A percentile compares a stretch with the other conserved stretches of the same genome.
These are phyloP conservation scores for Rhexocercosporidium sp. DNA, from an alignment of 2,329 filamentous ascomycete genomes.

Conservation along the genomic window DNA sequence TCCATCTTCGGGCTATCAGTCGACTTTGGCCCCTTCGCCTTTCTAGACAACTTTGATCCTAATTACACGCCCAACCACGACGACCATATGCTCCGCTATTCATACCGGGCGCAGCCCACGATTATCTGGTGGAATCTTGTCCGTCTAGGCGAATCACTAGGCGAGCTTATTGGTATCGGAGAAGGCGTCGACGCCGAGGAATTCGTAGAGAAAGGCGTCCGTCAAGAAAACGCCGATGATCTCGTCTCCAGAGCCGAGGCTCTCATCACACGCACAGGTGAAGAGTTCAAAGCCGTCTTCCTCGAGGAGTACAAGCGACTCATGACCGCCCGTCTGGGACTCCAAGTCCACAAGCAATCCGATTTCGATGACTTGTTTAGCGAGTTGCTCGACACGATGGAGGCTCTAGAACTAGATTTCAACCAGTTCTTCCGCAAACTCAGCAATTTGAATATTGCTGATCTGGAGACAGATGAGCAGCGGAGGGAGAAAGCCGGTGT, in stretches of 20 bases:
- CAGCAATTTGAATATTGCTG: slow-evolving; percentile 63
- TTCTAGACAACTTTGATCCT: slow-evolving; percentile 96
- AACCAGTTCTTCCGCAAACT: slow-evolving; percentile 91
- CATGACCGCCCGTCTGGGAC: slow-evolving; percentile 80
- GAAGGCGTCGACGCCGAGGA: slow-evolving; percentile 69
- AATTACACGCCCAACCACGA: slow-evolving; percentile 97
- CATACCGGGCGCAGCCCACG: slow-evolving; percentile 91
- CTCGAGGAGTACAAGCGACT: slow-evolving; percentile 85
- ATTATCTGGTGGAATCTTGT: slow-evolving; percentile 99
- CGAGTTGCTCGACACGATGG: slow-evolving; percentile 80
- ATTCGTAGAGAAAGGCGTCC: slow-evolving; percentile 76
- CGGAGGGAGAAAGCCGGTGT: slow-evolving; percentile 67
- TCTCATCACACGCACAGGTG: slow-evolving; percentile 78
- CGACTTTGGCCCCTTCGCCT: slow-evolving; percentile 96
- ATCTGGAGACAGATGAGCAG: slow-evolving; percentile 68
- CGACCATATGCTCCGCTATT: slow-evolving; percentile 84
- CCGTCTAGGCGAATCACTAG: slow-evolving; percentile 84
- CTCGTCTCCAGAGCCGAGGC: slow-evolving; percentile 81
- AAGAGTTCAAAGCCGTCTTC: slow-evolving; percentile 90
- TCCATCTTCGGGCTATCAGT: slow-evolving; percentile 87
- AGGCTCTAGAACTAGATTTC: slow-evolving; percentile 86
- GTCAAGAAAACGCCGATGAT: slow-evolving; percentile 68
- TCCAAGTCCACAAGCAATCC: slow-evolving; percentile 68
- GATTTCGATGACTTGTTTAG: slow-evolving; percentile 86
- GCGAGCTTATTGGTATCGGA: slow-evolving; percentile 85